Base-by-base conservation (phyloP, 108 stramenopile species). In the Nitzschia sp. region DNA sequence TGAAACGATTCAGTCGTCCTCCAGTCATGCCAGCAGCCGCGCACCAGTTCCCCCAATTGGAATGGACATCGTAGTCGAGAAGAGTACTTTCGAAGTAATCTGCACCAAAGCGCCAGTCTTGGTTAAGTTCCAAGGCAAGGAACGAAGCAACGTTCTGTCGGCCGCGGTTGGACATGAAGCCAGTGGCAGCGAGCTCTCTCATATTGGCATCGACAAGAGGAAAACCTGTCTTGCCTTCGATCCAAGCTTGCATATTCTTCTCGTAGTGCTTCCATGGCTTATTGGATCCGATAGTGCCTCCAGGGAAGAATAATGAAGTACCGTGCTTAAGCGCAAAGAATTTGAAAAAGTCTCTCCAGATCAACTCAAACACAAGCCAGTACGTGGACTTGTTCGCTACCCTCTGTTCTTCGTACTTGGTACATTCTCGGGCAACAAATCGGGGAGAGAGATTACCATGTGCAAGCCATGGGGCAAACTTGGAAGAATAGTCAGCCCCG, bases 201-300 rank as follows among this genome's bases (percentile, higher is more conserved):
- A 98, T 99, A 77, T 98, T 98, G 68, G 97, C 99, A 77, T 99
- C 99, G 0, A 94, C 94, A 55, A 98, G 62, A 1, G 99, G 99
- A 71, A 85, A 94, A 3, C 86, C 98, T 65, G 84, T 89, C 80
- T 72, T 85, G 36, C 98, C 98, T 67, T 83, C 90, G 58, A 77
- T 85, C 85, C 84, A 96, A 2, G 85, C 85, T 38, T 79, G 75
- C 8, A 91, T 64, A 53, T 77, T 85, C 48, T 79, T 81, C 1
- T 75, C 55, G 64, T 81, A 83, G 74, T 87, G 46, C 73, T 84
- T 84, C 90, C 88, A 80, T 61, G 71, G 17, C 74, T 70, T 60
- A 21, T 72, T 61, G 26, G 60, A 54, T 27, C 79, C 79, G 27
- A 86, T 70, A 2, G 88, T 90, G 3, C 97, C 98, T 45, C 79